Conservation (phyloP, 495 filamentous ascomycete species). For the Entonaema liquescens region DNA sequence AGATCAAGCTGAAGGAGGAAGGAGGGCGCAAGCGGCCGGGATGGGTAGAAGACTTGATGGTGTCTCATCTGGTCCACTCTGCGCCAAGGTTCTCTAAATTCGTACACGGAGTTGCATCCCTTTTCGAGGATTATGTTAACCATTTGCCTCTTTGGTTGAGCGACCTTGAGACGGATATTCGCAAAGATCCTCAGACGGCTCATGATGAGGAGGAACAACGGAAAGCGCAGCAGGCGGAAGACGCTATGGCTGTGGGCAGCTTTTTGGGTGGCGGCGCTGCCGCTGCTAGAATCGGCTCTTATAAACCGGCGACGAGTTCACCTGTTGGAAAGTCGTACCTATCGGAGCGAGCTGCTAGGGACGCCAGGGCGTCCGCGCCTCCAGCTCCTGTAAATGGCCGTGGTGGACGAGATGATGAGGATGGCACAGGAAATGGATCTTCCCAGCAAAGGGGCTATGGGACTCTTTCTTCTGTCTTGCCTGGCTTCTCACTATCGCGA, state of each 20-base stretch:
- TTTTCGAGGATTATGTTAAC: slow-evolving; percentile 97
- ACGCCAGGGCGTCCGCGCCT: slow-evolving; percentile 42
- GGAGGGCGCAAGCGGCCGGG: slow-evolving; percentile 71
- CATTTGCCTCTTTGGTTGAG: slow-evolving; percentile 94
- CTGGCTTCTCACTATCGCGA: slow-evolving; percentile 76
- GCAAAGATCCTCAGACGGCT: slow-evolving; percentile 87
- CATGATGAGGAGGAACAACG: slow-evolving; percentile 91
- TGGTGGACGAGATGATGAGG: slow-evolving; percentile 34
- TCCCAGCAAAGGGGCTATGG: slow-evolving; percentile 54
- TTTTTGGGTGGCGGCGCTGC: slow-evolving; percentile 66
- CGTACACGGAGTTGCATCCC: slow-evolving; percentile 86
- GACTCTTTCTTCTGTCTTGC: slow-evolving; percentile 67
- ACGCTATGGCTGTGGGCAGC: slow-evolving; percentile 88
- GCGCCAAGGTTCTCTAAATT: slow-evolving; percentile 95
- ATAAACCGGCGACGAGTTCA: slow-evolving; percentile 68
- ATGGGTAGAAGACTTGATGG: slow-evolving; percentile 91
- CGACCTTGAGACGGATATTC: slow-evolving; percentile 89
- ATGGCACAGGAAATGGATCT: slow-evolving; percentile 44
- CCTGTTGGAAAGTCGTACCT: slow-evolving; percentile 65
- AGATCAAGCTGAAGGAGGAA: slow-evolving; percentile 87
- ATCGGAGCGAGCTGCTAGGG: slow-evolving; percentile 56
- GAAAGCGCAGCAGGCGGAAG: slow-evolving; percentile 78
- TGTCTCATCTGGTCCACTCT: slow-evolving; percentile 88
- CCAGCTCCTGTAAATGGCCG: slow-evolving; percentile 32
- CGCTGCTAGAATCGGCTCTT: slow-evolving; percentile 48